Base-by-base conservation (phyloP, 2,329 filamentous ascomycete genomes). In the Dryadomyces quercivorus region DNA sequence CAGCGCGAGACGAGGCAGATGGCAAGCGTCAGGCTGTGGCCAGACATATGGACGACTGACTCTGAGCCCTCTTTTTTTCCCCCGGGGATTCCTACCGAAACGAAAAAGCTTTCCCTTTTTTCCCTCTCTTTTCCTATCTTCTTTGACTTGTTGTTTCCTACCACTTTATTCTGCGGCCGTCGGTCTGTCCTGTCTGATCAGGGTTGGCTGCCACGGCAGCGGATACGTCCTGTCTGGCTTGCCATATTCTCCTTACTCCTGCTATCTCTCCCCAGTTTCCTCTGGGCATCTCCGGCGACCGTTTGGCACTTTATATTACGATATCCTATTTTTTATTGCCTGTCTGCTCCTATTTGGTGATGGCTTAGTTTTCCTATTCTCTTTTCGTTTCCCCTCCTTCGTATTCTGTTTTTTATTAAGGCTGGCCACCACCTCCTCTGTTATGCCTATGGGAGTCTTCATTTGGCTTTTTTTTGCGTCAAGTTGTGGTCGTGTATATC, bases 271-370 rank as follows among this genome's bases (percentile, higher is more conserved):
- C 26, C 42, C 47, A 21, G 10, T 42, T n/a, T 21, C 48, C 36
- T 34, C 48, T 36, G 34, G 48, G 15, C 48, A 50, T 42, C 44
- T 49, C 36, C 36, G 36, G 36, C 36, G 36, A 40, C 36, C 36
- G 4, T 40, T 40, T 40, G 36, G 15, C 36, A 40, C 36, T 40
- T 31, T 54, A 54, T 45, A 53, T 54, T 55, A 56, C 55, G 55
- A 55, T 56, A 57, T 58, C 56, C 50, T 55, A 53, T 57, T 53
- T 12, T 26, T 52, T 49, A 54, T 52, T 34, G 42, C 42, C 15
- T 47, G 5, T 40, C 38, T 45, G 42, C 20, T 54, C 15, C 47
- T 21, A 9, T 47, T 49, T 53, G 34, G 20, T 18, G 16, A 47
- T 50, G 22, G 36, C 40, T 50, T 38, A 36, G 8, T 20, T 22